These are phyloP conservation scores for Drosera spatulata DNA, from an alignment of 179 eudicot species.

Conservation along the genomic window DNA sequence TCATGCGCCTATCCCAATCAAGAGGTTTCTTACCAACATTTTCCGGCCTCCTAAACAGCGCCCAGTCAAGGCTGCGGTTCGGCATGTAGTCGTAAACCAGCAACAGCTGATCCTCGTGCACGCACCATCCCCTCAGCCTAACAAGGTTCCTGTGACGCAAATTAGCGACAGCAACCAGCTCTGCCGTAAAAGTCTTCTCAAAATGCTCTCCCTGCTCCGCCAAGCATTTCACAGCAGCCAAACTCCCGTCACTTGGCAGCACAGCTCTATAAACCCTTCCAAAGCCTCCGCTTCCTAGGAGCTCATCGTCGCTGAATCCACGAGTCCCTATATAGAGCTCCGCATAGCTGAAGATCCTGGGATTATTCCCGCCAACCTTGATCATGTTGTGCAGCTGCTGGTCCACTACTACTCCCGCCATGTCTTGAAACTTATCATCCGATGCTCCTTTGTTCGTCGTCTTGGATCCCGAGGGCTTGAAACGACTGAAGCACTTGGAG, in stretches of 20 bases:
- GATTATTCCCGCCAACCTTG: constrained; percentile 23
- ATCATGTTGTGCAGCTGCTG: constrained; percentile 16
- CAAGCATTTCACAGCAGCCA: constrained; percentile 84
- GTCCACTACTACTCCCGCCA: constrained; percentile 35
- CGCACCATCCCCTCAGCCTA: constrained; percentile 89
- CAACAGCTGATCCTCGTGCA: constrained; percentile 56
- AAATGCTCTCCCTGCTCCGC: constrained; percentile 53
- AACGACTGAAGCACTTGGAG: no score
- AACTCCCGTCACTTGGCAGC: constrained; percentile 65
- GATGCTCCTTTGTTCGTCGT: no score
- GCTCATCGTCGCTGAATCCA: constrained; percentile 47
- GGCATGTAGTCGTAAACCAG: constrained; percentile 98
- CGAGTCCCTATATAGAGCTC: constrained; percentile 84
- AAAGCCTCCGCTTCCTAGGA: constrained; percentile 91
- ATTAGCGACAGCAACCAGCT: constrained; percentile 87
- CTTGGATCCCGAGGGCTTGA: no score
- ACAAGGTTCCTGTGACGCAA: constrained; percentile 93
- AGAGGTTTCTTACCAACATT: constrained; percentile 13
- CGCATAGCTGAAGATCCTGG: constrained; percentile 69
- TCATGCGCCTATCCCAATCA: constrained; percentile 40
- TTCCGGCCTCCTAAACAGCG: constrained; percentile 35
- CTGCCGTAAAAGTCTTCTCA: constrained; percentile 85
- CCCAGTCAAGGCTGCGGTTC: constrained; percentile 73
- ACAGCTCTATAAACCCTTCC: constrained; percentile 68
- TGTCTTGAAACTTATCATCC: constrained; percentile 38